Percentiles rank a stretch among this genome's conserved stretches.
These are phyloP conservation scores for Globisporangium paroecandrum DNA, from an alignment of 352 stramenopile genomes.

Conservation along the genomic window DNA sequence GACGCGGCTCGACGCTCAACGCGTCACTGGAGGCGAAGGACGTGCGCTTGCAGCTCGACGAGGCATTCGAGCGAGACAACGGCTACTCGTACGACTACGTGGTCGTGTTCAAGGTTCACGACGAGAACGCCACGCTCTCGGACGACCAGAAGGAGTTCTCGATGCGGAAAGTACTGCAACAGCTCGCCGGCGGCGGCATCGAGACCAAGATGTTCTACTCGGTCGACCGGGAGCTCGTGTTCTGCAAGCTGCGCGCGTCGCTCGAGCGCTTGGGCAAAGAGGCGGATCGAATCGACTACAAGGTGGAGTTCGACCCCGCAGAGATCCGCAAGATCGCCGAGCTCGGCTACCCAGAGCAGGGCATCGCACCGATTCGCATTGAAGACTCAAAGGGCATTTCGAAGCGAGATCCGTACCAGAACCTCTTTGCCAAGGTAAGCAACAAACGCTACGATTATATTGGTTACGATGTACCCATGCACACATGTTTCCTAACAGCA, in stretches of 20 bases:
- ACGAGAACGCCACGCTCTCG: constrained; percentile 52
- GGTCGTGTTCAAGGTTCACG: constrained; percentile 80
- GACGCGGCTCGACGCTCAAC: constrained; percentile 64
- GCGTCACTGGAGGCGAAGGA: constrained; percentile 58
- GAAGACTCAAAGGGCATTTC: constrained; percentile 45
- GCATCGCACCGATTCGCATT: constrained; percentile 67
- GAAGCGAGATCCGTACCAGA: constrained; percentile 57
- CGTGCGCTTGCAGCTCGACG: constrained; percentile 57
- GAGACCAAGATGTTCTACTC: constrained; percentile 87
- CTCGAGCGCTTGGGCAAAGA: constrained; percentile 64
- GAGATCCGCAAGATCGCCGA: constrained; percentile 61
- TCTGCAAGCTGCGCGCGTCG: constrained; percentile 73
- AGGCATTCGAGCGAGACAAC: constrained; percentile 57
- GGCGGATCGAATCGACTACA: constrained; percentile 74
- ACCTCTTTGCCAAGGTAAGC: constrained; percentile 62
- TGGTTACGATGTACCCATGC: neutral
- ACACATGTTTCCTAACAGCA: neutral
- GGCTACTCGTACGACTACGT: constrained; percentile 82
- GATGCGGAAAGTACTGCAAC: constrained; percentile 70
- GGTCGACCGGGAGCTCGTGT: constrained; percentile 56
- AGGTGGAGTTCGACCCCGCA: constrained; percentile 63
- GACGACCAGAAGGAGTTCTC: constrained; percentile 60
- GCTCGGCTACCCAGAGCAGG: constrained; percentile 45
- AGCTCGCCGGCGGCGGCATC: constrained; percentile 60
- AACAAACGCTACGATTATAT: neutral